Base-by-base conservation (phyloP, 2,329 filamentous ascomycete genomes). In the Aspergillus hiratsukae region DNA sequence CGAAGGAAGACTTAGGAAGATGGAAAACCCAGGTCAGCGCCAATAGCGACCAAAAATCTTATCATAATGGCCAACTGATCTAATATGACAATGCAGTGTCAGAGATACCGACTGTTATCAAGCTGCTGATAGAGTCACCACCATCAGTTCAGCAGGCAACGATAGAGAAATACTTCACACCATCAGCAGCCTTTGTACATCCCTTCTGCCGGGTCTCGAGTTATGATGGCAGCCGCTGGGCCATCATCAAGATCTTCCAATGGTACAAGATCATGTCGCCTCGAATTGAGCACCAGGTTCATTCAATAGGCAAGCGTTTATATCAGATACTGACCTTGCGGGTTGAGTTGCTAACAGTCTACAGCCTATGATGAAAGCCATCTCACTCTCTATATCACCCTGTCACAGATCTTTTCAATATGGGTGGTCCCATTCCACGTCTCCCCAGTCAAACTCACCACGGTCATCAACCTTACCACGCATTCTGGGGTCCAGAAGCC, bases 251-350 rank as follows among this genome's bases (percentile, higher is more conserved):
- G 63, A 87, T 96, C 55, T 95, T 90, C 68, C 83, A 85, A 43
- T 92, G 88, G 89, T 93, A 95, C 74, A 90, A 91, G 67, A 88
- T 93, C 61, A 78, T 96, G 68, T 90, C 86, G 59, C 91, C 91
- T 0, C 77, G 79, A 19, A 89, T 94, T 61, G 80, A 86, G 46
- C 75, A 93, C 11, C 75, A 81, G 1, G 78, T 96, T 19, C 82
- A 90, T 52, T 80, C 78, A 29, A 73, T 86, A 19, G 82, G 82
- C 84, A 67, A 27, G 75, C 69, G 8, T 11, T n/a, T 9, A 29
- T 37, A 21, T 7, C n/a, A 9, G 14, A 6, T 8, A 25, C 2
- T 41, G 14, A 28, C n/a, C 14, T 27, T 19, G 4, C 23, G 56
- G 7, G 23, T 48, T 17, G 56, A 6, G 23, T 48, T 17, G 55